phyloP scores from a whole-genome alignment of 768 basidiomycete species.

The Suillus subaureus region DNA sequence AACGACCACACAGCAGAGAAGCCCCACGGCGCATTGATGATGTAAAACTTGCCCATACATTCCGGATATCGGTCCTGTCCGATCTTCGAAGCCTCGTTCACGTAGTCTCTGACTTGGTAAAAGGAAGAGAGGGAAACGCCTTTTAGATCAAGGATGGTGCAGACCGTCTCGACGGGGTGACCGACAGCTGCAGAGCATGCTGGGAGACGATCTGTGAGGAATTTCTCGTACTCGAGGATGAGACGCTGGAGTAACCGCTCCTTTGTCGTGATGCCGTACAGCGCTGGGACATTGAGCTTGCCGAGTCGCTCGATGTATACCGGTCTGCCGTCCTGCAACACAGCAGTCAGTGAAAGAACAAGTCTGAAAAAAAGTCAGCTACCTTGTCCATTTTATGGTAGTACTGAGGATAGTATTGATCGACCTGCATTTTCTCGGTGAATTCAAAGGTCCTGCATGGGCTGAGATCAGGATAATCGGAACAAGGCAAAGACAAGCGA shows the following conservation, averaged over 20 bases:
- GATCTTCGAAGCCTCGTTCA: slow-evolving; percentile 70
- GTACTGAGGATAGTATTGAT: slow-evolving; percentile 94
- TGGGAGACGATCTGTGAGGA: slow-evolving; percentile 77
- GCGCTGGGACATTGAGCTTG: slow-evolving; percentile 80
- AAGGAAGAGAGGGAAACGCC: slow-evolving; percentile 74
- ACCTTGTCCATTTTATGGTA: slow-evolving; percentile 97
- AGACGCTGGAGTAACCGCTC: slow-evolving; percentile 89
- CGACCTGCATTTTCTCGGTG: slow-evolving; percentile 77
- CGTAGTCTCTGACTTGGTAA: slow-evolving; percentile 92
- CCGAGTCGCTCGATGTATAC: slow-evolving; percentile 95
- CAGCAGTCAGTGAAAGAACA: not conserved
- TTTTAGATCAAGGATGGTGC: slow-evolving; percentile 94
- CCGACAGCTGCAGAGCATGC: slow-evolving; percentile 72
- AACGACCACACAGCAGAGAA: slow-evolving; percentile 88
- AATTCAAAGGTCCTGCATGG: slow-evolving; percentile 77
- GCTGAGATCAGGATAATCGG: not conserved
- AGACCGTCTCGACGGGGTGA: slow-evolving; percentile 93
- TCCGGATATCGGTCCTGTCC: slow-evolving; percentile 94
- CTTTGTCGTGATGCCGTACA: slow-evolving; percentile 80
- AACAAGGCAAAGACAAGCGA: slow-evolving; percentile 12
- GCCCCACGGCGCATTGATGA: slow-evolving; percentile 95
- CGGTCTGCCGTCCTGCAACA: slow-evolving; percentile 83
- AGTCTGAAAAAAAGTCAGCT: slow-evolving; percentile 1
- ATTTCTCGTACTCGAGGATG: slow-evolving; percentile 92
- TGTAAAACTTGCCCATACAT: slow-evolving; percentile 97